Evolutionary conservation across 2,329 filamentous ascomycete genomes (phyloP), one percentile per base, ranked within the genome.

Genomic region (Rutstroemia sp.): DNA sequence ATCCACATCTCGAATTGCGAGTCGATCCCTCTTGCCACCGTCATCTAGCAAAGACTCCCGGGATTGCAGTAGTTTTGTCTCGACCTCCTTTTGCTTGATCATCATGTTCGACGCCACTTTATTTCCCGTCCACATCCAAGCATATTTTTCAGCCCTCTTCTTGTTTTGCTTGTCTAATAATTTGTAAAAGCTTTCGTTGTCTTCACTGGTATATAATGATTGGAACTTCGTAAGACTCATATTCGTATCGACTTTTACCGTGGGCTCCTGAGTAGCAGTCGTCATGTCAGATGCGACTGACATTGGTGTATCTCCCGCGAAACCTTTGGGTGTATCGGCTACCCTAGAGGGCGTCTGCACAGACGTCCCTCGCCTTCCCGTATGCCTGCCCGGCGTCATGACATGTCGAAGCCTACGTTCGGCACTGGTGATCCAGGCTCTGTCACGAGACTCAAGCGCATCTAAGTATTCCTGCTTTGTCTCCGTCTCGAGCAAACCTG

Each of bases 181-280:
- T 65, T 86, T 87, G 72, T 96, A 95, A 75, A 99, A 97, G 65
- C 89, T 95, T 69, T 96, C 94, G 68, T 97, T 97, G 70, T 99
- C 94, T 71, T 99, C 94, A 67, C 90, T 96, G 1, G 92, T 99
- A 73, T 96, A 97, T 63, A 89, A 92, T 3, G 88, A 81, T 69
- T 99, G 94, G 66, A 96, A 99, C 1, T 86, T 82, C 53, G 86
- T 83, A 1, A 99, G 79, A 58, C 87, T 91, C 77, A 97, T 83
- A 64, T 86, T 86, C 44, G 86, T 83, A 69, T 95, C 86, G 18
- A 90, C 76, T 34, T 78, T 72, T 57, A 75, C 74, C 51, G 73
- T 70, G 18, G 70, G 68, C 16, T 69, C 66, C 21, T 68, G 65
- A 5, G 67, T 69, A 9, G 72, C 69, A 39, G 72, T 72, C 21